Evolutionary conservation across 202 grass and related monocot species (phyloP).

Genomic region (Setaria italica): DNA sequence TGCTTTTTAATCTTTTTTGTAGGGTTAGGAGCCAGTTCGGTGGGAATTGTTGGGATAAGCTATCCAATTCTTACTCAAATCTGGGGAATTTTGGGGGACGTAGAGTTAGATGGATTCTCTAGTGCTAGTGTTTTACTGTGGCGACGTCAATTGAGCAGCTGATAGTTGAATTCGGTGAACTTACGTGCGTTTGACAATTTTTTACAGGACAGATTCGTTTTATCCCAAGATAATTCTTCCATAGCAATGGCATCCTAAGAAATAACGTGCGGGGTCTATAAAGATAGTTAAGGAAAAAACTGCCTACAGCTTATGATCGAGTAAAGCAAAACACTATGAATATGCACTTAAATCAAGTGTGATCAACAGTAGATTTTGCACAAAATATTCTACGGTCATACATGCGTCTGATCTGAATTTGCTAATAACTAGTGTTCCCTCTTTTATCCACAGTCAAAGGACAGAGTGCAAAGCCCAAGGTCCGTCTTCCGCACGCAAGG

Average conservation of each 20-base stretch:
- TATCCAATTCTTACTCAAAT: background rate
- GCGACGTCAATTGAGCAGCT: constrained; percentile 1
- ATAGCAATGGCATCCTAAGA: background rate
- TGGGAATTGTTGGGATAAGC: background rate
- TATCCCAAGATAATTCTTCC: background rate
- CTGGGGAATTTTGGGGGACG: background rate
- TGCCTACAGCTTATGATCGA: background rate
- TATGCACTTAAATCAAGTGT: background rate
- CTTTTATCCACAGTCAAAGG: constrained; percentile 42
- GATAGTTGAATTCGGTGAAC: background rate
- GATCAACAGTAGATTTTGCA: constrained; percentile 16
- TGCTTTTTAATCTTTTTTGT: background rate
- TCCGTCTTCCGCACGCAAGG: constrained; percentile 52
- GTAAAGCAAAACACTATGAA: constrained; percentile 5
- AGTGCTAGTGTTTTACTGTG: background rate
- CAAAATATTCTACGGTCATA: background rate
- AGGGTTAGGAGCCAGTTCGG: background rate
- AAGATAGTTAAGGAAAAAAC: background rate
- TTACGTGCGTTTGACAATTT: background rate
- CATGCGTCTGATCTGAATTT: constrained; percentile 10
- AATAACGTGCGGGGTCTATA: background rate
- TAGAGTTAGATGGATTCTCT: background rate
- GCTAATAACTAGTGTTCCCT: constrained; percentile 27
- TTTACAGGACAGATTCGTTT: background rate
- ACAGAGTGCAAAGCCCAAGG: constrained; percentile 41